Base-by-base conservation (phyloP, 164 flowering plant genomes). In the Kingdonia uniflora region DNA sequence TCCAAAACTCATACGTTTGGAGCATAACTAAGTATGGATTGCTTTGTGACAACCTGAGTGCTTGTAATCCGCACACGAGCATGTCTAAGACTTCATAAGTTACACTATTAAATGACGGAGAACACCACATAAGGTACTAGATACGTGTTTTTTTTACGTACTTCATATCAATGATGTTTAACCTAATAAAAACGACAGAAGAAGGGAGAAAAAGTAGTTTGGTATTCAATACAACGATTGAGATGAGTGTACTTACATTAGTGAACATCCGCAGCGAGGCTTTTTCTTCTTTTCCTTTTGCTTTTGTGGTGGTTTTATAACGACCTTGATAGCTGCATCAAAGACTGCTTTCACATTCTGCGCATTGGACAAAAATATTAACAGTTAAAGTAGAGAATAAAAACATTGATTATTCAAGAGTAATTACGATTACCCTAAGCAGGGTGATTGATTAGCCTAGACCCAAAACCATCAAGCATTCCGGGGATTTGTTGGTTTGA, bases 341-440 rank as follows among this genome's bases (percentile, higher is more conserved):
- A 92, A 92, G 54, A 88, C 95, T 19, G 87, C 85, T 75, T 92
- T 92, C 56, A 92, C 97, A 65, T 92, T 88, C 99, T 92, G 80
- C 50, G 55, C 59, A 63, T 57, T 48, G 51, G 43, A 60, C 5
- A 42, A 49, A 41, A 53, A 43, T 19, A 45, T 8, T 8, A 29
- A 8, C 35, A 29, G 35, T 29, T 29, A 29, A n/a, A n/a, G n/a
- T n/a, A n/a, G n/a, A n/a, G n/a, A n/a, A n/a, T n/a, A n/a, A n/a
- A n/a, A n/a, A n/a, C n/a, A n/a, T n/a, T n/a, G n/a, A 29, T 29
- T 29, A 3, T 29, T 29, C 35, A 29, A 29, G 35, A 29, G 8
- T 29, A 29, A 4, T 3, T 4, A 29, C 8, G 35, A 8, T 29
- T 4, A 29, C 35, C 35, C 35, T 8, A 29, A 8, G 8, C 6